Evolutionary conservation across 2,329 filamentous ascomycete species (phyloP).

Genomic region (Penicillium occitanis): DNA sequence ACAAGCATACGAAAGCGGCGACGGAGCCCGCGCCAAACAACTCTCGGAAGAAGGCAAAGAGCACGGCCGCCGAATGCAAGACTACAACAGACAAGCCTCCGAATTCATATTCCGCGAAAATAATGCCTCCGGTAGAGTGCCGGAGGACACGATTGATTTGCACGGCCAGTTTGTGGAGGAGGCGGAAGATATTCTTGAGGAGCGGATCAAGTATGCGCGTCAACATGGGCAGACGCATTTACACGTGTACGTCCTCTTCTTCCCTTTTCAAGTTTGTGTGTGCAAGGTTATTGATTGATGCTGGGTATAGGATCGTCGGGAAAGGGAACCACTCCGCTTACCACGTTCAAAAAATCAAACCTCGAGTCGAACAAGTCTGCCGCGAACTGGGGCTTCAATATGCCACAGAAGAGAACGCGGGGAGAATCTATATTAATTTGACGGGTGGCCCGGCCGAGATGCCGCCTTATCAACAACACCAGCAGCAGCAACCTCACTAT

Average conservation of each 20-base stretch:
- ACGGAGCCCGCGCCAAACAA: constrained; percentile 78
- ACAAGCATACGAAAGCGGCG: constrained; percentile 77
- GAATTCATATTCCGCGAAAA: constrained; percentile 96
- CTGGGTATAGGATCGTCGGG: constrained; percentile 69
- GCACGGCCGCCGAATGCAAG: constrained; percentile 80
- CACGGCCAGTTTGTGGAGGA: constrained; percentile 95
- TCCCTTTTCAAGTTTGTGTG: background rate
- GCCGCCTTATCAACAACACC: constrained; percentile 30
- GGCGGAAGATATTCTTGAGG: constrained; percentile 84
- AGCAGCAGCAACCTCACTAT: constrained; percentile 35
- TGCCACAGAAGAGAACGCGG: constrained; percentile 82
- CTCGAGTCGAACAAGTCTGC: constrained; percentile 86
- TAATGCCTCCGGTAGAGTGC: constrained; percentile 74
- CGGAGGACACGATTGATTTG: constrained; percentile 82
- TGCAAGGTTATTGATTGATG: background rate
- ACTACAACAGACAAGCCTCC: constrained; percentile 86
- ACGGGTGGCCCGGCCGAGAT: constrained; percentile 65
- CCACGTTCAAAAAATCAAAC: constrained; percentile 91
- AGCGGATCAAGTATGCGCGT: constrained; percentile 77
- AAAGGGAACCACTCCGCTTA: constrained; percentile 84
- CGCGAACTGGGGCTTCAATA: constrained; percentile 79
- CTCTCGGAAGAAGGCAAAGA: constrained; percentile 81
- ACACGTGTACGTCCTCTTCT: constrained; percentile 62
- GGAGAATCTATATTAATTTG: constrained; percentile 84
- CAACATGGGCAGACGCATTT: constrained; percentile 74